A percentile compares a stretch with the other conserved stretches of the same genome.
phyloP scores from a whole-genome alignment of 768 basidiomycete genomes.

The Hirschioporus abietinus region DNA sequence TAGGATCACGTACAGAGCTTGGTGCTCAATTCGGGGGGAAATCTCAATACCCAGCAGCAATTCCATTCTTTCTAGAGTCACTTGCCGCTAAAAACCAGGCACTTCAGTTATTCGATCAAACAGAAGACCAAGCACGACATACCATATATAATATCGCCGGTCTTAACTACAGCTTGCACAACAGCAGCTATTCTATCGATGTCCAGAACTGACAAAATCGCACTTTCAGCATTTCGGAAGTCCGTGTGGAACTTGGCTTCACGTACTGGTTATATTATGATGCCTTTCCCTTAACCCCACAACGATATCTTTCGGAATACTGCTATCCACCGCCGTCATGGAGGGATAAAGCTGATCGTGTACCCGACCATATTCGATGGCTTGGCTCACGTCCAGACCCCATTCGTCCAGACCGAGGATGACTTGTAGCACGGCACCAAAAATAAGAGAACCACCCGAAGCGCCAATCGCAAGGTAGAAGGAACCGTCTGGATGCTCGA shows the following conservation, averaged over 20 bases:
- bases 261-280: conserved; percentile 65
- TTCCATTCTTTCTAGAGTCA: conserved; percentile 88
- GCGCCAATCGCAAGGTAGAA: conserved; percentile 76
- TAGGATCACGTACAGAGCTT: too few species aligned
- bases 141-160: conserved; percentile 61
- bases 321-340: conserved; percentile 52
- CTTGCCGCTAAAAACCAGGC: conserved; percentile 56
- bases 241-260: neutral
- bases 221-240: neutral
- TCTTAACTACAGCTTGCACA: conserved; percentile 60
- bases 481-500: conserved; percentile 70
- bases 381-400: conserved; percentile 72
- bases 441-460: conserved; percentile 85
- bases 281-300: conserved; percentile 53
- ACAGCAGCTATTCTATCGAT: conserved; percentile 71
- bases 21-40: neutral
- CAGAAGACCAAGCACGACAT: conserved; percentile 19
- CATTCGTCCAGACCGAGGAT: conserved; percentile 73
- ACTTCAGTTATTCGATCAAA: neutral
- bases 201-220: conserved; percentile 33
- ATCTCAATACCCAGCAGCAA: conserved; percentile 75
- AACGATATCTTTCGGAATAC: conserved; percentile 52
- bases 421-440: conserved; percentile 73
- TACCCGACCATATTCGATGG: conserved; percentile 79
- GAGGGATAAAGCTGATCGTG: conserved; percentile 84